phyloP scores from a whole-genome alignment of 345 rosid species.

The Angophora floribunda region DNA sequence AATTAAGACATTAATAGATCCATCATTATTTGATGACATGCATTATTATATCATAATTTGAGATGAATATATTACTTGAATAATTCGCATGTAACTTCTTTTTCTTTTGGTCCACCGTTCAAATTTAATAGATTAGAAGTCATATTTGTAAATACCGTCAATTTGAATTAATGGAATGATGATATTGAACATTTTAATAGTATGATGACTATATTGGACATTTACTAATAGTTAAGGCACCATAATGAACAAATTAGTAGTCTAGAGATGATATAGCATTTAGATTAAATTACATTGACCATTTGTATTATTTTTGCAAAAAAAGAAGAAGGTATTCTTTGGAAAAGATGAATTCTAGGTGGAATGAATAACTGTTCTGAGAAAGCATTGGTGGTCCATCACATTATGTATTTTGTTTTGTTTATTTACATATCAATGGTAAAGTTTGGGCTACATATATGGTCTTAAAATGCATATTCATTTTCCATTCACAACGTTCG shows the following conservation, averaged over 20 bases:
- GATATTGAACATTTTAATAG: too few relatives aligned
- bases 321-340: neutral
- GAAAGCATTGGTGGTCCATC: neutral
- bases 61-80: neutral
- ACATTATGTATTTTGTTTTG: neutral
- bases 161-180: neutral
- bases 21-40: neutral
- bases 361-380: neutral
- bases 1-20: neutral
- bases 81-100: neutral
- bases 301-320: neutral
- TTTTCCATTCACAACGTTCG: neutral
- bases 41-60: too few relatives aligned
- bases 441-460: neutral
- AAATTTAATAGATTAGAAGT: neutral
- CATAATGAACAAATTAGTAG: too few relatives aligned
- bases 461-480: neutral
- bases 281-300: too few relatives aligned
- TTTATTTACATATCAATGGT: neutral
- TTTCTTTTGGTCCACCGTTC: neutral
- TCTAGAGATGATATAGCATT: rapidly evolving
- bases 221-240: neutral
- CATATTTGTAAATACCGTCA: neutral
- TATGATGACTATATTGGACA: neutral
- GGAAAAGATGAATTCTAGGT: neutral